Evolutionary conservation across 1,284 basidiomycete genomes (phyloP), one percentile per base, ranked within the genome.

Genomic region (Ustilago tritici): DNA sequence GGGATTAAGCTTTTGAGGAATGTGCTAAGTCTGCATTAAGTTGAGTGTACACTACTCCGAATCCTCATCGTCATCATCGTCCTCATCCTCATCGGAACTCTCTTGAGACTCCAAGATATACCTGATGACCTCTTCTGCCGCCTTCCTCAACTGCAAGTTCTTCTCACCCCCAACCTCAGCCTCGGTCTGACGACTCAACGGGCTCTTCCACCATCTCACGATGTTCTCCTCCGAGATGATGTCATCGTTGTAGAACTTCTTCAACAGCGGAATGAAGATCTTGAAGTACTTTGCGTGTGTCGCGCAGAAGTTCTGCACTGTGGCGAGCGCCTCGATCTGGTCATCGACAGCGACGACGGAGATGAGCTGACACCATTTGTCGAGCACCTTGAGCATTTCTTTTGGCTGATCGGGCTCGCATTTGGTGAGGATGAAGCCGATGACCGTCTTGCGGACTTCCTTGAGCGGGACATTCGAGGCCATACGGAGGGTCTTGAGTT

Each of bases 401-500:
- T 78, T 79, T 19, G 76, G 68, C 36, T 77, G 73, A 6, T 80
- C 78, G 1, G 83, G 76, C 1, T 76, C 65, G 69, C 80, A 84
- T 52, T 79, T 78, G 43, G 53, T 64, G 56, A 85, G 70, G 43
- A 84, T 66, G 41, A 80, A 79, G 23, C 89, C 89, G 38, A 95
- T 89, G 34, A 95, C 93, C 15, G 92, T 91, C 85, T 92, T 91
- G 60, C 92, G 89, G 54, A 96, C 94, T 70, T 91, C 89, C 19
- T 89, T 88, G 32, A 95, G 89, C 4, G 92, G 90, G 53, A 95
- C 95, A 83, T 96, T 96, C 78, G 91, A 92, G 49, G 94, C 93
- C 95, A 96, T 96, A 54, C 95, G 91, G 61, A 96, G 89, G 58
- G 94, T 96, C 88, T 95, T 96, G 78, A 96, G 90, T 85, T 96